These are phyloP conservation scores for Colletotrichum navitas DNA, from an alignment of 2,329 filamentous ascomycete genomes.

Conservation along the genomic window DNA sequence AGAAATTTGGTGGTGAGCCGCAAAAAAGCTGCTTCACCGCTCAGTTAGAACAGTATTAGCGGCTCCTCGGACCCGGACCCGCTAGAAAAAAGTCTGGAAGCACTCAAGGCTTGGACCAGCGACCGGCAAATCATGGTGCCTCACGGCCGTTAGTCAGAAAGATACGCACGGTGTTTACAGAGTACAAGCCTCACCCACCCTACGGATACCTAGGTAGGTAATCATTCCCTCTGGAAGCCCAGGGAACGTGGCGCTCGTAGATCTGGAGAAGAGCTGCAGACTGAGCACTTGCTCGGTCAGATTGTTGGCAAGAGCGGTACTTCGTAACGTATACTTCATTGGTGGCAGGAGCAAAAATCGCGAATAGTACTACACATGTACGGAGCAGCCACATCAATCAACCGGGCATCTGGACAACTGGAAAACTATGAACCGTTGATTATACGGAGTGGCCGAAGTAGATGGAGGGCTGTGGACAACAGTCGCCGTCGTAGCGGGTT, in stretches of 20 bases:
- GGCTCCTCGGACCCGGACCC: background rate
- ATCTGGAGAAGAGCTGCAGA: background rate
- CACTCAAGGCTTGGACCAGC: background rate
- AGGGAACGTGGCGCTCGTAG: background rate
- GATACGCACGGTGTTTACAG: background rate
- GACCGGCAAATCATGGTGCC: background rate
- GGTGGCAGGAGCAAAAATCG: background rate
- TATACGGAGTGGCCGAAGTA: background rate
- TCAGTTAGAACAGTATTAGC: background rate
- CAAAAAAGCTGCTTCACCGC: constrained; percentile 37
- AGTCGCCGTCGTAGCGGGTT: background rate
- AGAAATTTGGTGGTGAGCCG: constrained; percentile 19
- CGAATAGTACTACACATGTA: background rate
- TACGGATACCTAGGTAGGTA: background rate
- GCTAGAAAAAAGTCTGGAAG: constrained; percentile 14
- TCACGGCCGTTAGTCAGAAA: background rate
- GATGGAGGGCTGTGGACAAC: background rate
- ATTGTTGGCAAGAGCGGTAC: no score
- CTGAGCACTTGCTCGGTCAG: background rate
- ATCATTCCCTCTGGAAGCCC: background rate
- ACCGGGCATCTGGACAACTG: background rate
- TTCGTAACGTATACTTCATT: no score
- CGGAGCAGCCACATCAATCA: background rate
- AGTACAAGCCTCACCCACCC: no score
- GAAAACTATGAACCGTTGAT: background rate